Conservation (phyloP, 2,329 filamentous ascomycete species). For the Nakataea oryzae region DNA sequence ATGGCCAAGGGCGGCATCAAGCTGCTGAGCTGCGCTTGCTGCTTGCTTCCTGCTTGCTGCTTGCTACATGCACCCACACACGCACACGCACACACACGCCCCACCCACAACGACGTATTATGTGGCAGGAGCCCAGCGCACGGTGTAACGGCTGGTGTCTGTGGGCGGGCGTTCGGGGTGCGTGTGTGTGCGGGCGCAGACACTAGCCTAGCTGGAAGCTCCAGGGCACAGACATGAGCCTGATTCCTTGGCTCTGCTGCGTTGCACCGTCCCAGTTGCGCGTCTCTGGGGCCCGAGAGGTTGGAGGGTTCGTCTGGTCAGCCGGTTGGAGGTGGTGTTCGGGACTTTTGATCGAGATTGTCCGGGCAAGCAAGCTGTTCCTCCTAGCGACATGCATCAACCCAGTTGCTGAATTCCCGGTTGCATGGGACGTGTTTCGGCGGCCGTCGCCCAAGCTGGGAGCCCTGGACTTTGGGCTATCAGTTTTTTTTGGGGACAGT, state of each 20-base stretch:
- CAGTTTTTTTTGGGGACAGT: not conserved
- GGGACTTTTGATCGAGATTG: too few relatives aligned
- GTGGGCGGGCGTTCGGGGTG: not conserved
- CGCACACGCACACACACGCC: not conserved
- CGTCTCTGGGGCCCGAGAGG: not conserved
- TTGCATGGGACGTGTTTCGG: not conserved
- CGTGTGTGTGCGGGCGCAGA: not conserved
- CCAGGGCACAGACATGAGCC: not conserved
- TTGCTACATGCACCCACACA: too few relatives aligned
- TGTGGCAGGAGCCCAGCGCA: not conserved
- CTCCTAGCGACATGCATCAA: not conserved
- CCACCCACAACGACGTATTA: not conserved
- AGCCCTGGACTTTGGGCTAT: not conserved
- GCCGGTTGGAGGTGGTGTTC: not conserved
- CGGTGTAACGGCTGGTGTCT: not conserved
- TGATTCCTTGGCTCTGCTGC: not conserved
- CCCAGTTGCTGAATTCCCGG: not conserved
- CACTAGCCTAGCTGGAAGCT: not conserved
- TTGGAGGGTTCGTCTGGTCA: not conserved
- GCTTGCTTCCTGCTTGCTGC: too few relatives aligned
- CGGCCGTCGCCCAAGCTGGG: not conserved
- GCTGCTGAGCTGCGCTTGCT: not conserved
- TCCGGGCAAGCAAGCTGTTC: too few relatives aligned
- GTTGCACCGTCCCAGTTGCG: not conserved
- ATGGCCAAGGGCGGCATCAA: too few relatives aligned